phyloP scores from a whole-genome alignment of 352 stramenopile species.

The Globisporangium polare region DNA sequence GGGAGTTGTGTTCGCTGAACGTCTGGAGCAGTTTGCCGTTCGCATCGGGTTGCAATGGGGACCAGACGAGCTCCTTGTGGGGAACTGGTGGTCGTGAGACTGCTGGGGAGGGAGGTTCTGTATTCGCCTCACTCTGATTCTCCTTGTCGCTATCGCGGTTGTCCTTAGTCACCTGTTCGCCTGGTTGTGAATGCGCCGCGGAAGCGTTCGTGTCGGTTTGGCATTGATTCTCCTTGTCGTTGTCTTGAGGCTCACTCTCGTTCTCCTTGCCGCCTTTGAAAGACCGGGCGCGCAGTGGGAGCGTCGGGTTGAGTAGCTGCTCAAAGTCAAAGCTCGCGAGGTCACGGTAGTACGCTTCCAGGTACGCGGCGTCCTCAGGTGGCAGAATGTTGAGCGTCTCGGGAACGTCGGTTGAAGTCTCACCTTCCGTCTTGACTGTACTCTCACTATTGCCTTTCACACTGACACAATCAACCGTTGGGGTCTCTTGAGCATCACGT shows the following conservation, averaged over 20 bases:
- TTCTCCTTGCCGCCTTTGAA: not conserved
- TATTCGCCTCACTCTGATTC: not conserved
- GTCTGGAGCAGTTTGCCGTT: slow-evolving; percentile 18
- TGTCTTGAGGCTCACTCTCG: not conserved
- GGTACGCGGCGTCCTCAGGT: slow-evolving; percentile 6
- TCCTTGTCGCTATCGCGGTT: not conserved
- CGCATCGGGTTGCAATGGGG: slow-evolving; percentile 10
- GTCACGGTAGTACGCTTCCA: slow-evolving; percentile 23
- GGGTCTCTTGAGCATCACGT: not conserved
- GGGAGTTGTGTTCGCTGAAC: slow-evolving; percentile 20
- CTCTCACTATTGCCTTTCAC: not conserved
- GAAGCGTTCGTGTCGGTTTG: not conserved
- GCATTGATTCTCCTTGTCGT: not conserved
- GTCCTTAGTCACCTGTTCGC: not conserved
- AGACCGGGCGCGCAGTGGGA: slow-evolving; percentile 2
- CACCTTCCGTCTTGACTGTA: not conserved
- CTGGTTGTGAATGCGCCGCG: no score
- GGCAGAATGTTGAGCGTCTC: not conserved
- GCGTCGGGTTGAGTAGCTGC: slow-evolving; percentile 36
- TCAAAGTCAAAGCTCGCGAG: slow-evolving; percentile 54
- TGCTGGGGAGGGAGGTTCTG: not conserved
- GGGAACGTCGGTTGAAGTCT: not conserved
- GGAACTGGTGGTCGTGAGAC: not conserved
- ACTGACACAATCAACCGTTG: not conserved
- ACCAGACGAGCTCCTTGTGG: slow-evolving; percentile 8